Percentiles rank a stretch among this genome's conserved stretches.
phyloP scores from a whole-genome alignment of 78 protist genomes.

The Pelomyxa schiedti region DNA sequence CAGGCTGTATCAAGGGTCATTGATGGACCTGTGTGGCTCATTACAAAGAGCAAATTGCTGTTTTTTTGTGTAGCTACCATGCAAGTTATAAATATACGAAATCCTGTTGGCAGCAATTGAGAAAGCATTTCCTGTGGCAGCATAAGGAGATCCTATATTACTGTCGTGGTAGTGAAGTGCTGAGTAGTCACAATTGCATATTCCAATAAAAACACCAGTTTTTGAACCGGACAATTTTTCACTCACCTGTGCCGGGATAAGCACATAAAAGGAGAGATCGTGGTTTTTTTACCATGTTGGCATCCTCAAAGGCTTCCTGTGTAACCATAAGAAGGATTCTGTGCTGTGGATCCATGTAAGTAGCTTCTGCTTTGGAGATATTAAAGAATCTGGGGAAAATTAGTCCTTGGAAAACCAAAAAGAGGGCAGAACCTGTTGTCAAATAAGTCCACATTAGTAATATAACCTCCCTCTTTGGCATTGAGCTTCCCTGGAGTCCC shows the following conservation, averaged over 20 bases:
- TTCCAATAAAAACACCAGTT: conserved; percentile 11
- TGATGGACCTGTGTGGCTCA: no score
- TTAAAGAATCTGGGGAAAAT: no score
- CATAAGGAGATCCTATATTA: background rate
- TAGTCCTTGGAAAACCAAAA: no score
- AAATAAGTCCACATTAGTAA: conserved; percentile 17
- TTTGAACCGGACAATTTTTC: background rate
- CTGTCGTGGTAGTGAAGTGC: background rate
- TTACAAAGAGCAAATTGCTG: no score
- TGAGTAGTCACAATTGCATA: background rate
- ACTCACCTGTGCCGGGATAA: background rate
- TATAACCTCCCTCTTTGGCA: conserved; percentile 23
- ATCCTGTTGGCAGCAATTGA: conserved; percentile 34
- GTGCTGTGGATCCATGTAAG: conserved; percentile 57
- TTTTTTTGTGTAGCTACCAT: no score
- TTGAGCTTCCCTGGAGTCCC: conserved; percentile 4
- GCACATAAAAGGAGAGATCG: background rate
- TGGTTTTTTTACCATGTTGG: background rate
- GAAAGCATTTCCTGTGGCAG: background rate
- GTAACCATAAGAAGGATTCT: conserved; percentile 35
- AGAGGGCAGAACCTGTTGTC: no score
- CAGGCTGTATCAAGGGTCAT: conserved; percentile 72
- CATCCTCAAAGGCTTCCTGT: conserved; percentile 34
- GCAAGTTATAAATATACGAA: conserved; percentile 33
- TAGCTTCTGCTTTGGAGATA: conserved; percentile 21